Conservation (phyloP, 805 yeast genomes). For the Helenozyma baotianmanensis region DNA sequence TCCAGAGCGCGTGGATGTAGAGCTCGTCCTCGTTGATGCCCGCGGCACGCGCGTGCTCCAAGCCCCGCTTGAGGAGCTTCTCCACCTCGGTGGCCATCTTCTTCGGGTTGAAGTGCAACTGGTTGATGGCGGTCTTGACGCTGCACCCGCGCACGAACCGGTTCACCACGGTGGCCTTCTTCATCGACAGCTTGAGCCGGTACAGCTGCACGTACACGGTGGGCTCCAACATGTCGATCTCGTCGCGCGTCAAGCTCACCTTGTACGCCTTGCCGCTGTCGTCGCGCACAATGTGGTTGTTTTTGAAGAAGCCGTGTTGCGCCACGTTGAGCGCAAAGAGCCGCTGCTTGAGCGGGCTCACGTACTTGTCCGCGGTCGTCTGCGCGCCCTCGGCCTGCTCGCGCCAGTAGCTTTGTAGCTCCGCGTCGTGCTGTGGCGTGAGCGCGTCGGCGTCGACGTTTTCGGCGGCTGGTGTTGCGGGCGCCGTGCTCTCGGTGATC, state of each 20-base stretch:
- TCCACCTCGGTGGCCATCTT: constrained; percentile 76
- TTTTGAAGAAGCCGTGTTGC: constrained; percentile 65
- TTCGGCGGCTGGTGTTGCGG: constrained; percentile 1
- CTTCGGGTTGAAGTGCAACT: constrained; percentile 82
- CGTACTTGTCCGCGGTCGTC: constrained; percentile 47
- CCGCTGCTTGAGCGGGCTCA: constrained; percentile 67
- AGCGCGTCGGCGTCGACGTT: constrained; percentile 13
- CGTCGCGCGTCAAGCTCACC: constrained; percentile 55
- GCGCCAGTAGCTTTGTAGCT: constrained; percentile 46
- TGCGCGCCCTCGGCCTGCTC: constrained; percentile 43
- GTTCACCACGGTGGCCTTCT: constrained; percentile 77
- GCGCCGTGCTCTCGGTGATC: constrained; percentile 20
- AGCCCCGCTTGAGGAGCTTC: constrained; percentile 66
- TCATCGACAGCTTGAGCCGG: constrained; percentile 82
- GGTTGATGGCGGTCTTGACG: constrained; percentile 79
- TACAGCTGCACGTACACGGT: constrained; percentile 75
- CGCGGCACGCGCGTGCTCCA: constrained; percentile 60
- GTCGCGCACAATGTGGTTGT: constrained; percentile 44
- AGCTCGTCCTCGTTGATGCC: constrained; percentile 57
- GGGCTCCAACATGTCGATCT: constrained; percentile 80
- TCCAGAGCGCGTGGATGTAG: constrained; percentile 81
- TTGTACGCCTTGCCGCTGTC: constrained; percentile 46
- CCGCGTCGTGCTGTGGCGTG: constrained; percentile 27
- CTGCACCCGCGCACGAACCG: constrained; percentile 71
- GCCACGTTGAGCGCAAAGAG: constrained; percentile 60